Evolutionary conservation across 2,329 filamentous ascomycete species (phyloP).

Genomic region (Verticillium alfalfae): DNA sequence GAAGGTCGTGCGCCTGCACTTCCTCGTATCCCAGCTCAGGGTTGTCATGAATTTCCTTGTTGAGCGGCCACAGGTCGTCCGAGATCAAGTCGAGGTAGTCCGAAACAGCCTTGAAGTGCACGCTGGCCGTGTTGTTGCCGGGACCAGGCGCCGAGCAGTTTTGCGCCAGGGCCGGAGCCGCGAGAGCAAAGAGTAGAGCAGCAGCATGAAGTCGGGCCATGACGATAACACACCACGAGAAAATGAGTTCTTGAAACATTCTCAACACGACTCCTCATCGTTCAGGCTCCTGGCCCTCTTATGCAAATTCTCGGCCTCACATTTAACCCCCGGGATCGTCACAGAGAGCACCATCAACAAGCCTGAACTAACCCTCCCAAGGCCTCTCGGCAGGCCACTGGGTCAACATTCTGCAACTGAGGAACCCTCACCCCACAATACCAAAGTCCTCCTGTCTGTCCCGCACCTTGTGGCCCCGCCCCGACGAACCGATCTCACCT

Average conservation of each 20-base stretch:
- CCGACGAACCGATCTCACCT: neutral
- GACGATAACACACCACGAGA: neutral
- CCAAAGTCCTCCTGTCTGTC: neutral
- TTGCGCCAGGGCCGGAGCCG: neutral
- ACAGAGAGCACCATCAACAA: neutral
- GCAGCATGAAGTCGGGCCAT: neutral
- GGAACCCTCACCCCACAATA: neutral
- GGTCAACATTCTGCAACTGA: neutral
- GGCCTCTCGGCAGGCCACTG: neutral
- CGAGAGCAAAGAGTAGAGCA: neutral
- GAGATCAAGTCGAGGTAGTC: conserved; percentile 11
- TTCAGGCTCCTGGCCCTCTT: neutral
- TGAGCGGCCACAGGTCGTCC: conserved; percentile 25
- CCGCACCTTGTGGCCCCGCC: neutral
- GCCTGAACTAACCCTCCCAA: neutral
- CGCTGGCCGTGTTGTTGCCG: neutral
- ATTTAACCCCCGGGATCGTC: neutral
- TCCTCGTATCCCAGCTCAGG: conserved; percentile 38
- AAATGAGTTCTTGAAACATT: neutral
- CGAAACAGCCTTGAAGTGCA: conserved; percentile 8
- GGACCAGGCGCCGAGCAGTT: neutral
- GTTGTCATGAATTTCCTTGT: conserved; percentile 36
- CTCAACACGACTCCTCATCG: neutral
- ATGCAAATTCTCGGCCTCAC: neutral
- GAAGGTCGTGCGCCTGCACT: conserved; percentile 30